These are phyloP conservation scores for Calendula officinalis DNA, from an alignment of 129 eudicot genomes.

Conservation along the genomic window DNA sequence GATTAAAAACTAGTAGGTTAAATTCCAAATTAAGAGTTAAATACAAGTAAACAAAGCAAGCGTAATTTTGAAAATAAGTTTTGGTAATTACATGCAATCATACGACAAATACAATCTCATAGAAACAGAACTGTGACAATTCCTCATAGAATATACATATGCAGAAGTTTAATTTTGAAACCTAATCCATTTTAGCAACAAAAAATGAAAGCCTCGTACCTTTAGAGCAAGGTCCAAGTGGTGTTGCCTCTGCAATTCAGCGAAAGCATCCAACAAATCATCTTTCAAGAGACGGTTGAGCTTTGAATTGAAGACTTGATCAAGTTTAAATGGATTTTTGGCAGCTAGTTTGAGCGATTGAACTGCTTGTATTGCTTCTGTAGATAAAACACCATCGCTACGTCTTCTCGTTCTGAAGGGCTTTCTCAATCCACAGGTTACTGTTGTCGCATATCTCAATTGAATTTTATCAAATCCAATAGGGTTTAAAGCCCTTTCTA, in stretches of 20 bases:
- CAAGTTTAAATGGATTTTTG: conserved; percentile 47
- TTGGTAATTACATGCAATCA: background rate
- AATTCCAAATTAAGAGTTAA: background rate
- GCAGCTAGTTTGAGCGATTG: conserved; percentile 82
- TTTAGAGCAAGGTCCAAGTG: conserved; percentile 49
- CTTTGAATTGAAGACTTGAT: conserved; percentile 48
- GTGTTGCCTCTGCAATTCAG: conserved; percentile 72
- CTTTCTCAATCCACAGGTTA: conserved; percentile 57
- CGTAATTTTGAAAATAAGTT: background rate
- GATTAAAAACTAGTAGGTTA: background rate
- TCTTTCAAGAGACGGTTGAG: conserved; percentile 64
- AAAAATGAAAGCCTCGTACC: conserved; percentile 28
- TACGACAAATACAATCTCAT: background rate
- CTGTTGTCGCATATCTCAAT: conserved; percentile 17
- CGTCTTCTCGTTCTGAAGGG: conserved; percentile 46
- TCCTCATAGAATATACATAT: background rate
- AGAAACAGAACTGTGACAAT: background rate
- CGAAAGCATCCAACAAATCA: conserved; percentile 63
- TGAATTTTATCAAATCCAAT: background rate
- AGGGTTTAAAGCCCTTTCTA: background rate
- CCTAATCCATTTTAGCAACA: background rate
- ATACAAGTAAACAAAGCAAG: background rate
- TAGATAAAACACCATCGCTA: conserved; percentile 48
- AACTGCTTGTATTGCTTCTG: conserved; percentile 83
- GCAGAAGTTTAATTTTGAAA: background rate